Conservation (phyloP, 1,139 yeast species). For the Yamadazyma diddensiae region DNA sequence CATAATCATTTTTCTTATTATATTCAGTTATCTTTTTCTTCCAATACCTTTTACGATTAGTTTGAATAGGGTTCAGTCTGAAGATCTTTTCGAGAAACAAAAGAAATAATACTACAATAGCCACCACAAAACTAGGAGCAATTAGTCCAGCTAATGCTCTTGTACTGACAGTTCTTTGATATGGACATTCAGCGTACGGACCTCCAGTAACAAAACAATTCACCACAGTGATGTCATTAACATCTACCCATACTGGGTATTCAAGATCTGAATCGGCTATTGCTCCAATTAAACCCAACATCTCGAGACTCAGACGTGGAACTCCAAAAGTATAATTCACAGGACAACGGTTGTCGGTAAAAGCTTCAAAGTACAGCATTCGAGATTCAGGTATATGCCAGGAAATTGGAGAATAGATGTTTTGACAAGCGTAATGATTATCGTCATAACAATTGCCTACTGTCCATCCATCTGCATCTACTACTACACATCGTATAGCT, state of each 20-base stretch:
- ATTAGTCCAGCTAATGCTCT: slow-evolving; percentile 62
- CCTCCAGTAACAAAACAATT: slow-evolving; percentile 91
- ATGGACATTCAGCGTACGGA: slow-evolving; percentile 75
- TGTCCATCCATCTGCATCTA: slow-evolving; percentile 49
- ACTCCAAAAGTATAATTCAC: slow-evolving; percentile 48
- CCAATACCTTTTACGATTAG: slow-evolving; percentile 43
- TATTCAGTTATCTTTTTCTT: slow-evolving; percentile 33
- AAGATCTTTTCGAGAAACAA: slow-evolving; percentile 36
- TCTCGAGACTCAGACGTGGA: slow-evolving; percentile 51
- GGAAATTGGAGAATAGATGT: slow-evolving; percentile 29
- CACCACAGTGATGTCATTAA: slow-evolving; percentile 71
- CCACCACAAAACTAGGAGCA: slow-evolving; percentile 63
- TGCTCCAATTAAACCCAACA: slow-evolving; percentile 27
- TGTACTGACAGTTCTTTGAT: slow-evolving; percentile 52
- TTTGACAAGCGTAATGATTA: slow-evolving; percentile 57
- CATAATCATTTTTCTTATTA: slow-evolving; percentile 37
- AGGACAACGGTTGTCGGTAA: slow-evolving; percentile 41
- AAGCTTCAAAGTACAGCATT: slow-evolving; percentile 53
- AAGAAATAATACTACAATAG: slow-evolving; percentile 44
- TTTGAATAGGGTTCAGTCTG: slow-evolving; percentile 36
- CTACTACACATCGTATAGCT: slow-evolving; percentile 62
- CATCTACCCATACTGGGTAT: slow-evolving; percentile 70
- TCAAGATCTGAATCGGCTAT: slow-evolving; percentile 17
- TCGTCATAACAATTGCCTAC: slow-evolving; percentile 63
- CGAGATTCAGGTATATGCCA: slow-evolving; percentile 46